phyloP scores from a whole-genome alignment of 106 monocot genomes.

The Acorus gramineus region DNA sequence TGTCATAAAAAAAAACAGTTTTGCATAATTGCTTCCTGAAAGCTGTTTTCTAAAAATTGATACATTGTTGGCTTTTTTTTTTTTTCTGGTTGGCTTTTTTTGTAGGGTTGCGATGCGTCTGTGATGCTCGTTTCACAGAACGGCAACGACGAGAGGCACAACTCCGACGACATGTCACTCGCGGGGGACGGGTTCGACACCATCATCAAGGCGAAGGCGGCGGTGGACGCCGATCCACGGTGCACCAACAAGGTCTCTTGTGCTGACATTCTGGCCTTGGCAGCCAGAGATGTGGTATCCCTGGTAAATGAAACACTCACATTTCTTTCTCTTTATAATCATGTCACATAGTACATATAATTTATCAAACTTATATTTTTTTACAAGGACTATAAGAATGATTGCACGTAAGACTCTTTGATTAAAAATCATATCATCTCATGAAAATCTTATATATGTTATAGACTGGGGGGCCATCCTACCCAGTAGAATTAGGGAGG shows the following conservation, averaged over 20 bases:
- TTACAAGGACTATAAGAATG: no score
- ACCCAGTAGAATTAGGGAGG: conserved; percentile 40
- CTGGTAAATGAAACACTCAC: conserved; percentile 10
- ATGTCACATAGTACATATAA: no score
- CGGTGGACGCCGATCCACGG: conserved; percentile 34
- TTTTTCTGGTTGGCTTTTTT: not conserved
- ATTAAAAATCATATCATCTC: not conserved
- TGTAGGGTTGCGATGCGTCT: conserved; percentile 69
- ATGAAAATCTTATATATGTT: not conserved
- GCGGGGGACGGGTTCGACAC: conserved; percentile 61
- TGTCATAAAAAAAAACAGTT: no score
- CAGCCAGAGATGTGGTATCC: conserved; percentile 49
- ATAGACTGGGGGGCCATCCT: conserved; percentile 27
- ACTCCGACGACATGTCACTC: conserved; percentile 30
- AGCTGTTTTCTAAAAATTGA: no score
- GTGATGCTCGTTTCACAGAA: conserved; percentile 38
- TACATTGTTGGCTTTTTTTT: not conserved
- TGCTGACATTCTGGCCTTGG: conserved; percentile 67
- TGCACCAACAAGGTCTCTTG: conserved; percentile 68
- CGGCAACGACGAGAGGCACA: conserved; percentile 52
- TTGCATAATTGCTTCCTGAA: no score
- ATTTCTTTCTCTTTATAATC: no score
- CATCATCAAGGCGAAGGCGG: conserved; percentile 54
- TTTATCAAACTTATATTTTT: no score
- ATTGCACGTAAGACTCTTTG: no score